Evolutionary conservation across 2,329 filamentous ascomycete genomes (phyloP).

Genomic region (Colletotrichum eleusines): DNA sequence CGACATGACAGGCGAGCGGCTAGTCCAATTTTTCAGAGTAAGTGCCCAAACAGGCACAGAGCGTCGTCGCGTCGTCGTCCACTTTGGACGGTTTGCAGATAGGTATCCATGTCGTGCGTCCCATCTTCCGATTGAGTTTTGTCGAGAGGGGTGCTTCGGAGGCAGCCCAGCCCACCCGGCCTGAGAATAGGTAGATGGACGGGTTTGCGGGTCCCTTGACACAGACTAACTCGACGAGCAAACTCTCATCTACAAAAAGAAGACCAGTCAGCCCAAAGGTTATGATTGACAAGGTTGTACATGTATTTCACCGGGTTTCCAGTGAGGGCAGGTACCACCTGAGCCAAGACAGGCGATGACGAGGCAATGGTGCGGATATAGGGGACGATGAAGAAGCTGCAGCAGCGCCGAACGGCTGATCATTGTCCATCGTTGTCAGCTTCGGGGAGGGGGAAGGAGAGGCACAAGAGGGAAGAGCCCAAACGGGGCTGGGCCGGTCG

Average conservation of each 20-base stretch:
- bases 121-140: slow-evolving; percentile 35
- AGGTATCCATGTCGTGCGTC: slow-evolving; percentile 9
- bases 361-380: slow-evolving; percentile 12
- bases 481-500: slow-evolving; percentile 13
- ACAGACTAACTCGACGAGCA: neutral
- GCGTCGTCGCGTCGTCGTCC: neutral
- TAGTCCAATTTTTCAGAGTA: neutral
- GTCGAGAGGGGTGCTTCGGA: neutral
- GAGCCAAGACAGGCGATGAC: slow-evolving; percentile 34
- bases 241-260: neutral
- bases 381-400: neutral
- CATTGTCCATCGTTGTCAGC: slow-evolving; percentile 23
- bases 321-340: slow-evolving; percentile 28
- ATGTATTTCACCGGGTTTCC: slow-evolving; percentile 26
- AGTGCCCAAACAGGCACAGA: too few species aligned
- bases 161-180: slow-evolving; percentile 7
- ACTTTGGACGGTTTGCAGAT: slow-evolving; percentile 24
- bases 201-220: neutral
- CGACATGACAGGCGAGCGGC: slow-evolving; percentile 11
- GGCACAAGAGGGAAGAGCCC: too few species aligned
- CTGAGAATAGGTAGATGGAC: neutral
- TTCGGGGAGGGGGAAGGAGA: slow-evolving; percentile 22
- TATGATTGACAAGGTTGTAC: neutral
- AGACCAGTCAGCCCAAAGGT: neutral
- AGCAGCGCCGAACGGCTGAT: slow-evolving; percentile 12